Conservation (phyloP, 2,329 filamentous ascomycete species). For the Arthrobotrys sphaeroides region DNA sequence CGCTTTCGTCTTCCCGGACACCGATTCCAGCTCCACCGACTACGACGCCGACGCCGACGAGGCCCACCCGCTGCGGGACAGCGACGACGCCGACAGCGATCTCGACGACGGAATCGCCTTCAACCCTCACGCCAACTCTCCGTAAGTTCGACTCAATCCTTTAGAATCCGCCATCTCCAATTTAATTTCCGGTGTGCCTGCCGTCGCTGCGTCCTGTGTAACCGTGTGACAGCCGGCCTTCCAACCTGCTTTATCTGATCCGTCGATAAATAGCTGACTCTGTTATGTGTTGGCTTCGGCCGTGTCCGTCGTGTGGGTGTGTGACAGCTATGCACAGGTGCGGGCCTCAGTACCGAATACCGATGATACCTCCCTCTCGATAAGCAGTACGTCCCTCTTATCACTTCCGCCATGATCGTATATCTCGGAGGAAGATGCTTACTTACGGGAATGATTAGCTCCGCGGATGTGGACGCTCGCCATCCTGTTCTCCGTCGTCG, state of each 20-base stretch:
- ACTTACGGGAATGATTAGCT: no score
- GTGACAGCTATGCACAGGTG: slow-evolving; percentile 73
- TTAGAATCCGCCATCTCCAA: background rate
- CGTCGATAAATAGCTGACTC: slow-evolving; percentile 4
- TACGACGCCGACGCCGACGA: slow-evolving; percentile 15
- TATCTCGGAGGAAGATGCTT: background rate
- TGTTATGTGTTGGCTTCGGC: slow-evolving; percentile 55
- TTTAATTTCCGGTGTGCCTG: slow-evolving; percentile 8
- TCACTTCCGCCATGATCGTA: background rate
- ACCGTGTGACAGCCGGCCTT: slow-evolving; percentile 3
- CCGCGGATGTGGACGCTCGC: slow-evolving; percentile 87
- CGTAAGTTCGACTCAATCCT: slow-evolving; percentile 14
- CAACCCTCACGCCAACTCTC: slow-evolving; percentile 47
- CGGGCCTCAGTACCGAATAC: slow-evolving; percentile 79
- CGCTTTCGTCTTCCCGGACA: slow-evolving; percentile 18
- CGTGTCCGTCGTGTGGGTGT: no score
- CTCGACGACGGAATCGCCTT: slow-evolving; percentile 20
- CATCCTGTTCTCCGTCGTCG: slow-evolving; percentile 80
- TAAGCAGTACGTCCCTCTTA: slow-evolving; percentile 68
- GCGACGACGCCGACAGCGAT: slow-evolving; percentile 27
- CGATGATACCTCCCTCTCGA: slow-evolving; percentile 79
- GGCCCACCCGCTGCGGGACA: slow-evolving; percentile 5
- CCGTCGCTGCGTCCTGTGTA: slow-evolving; percentile 22
- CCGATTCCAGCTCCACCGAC: slow-evolving; percentile 17
- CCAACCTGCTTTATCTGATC: slow-evolving; percentile 45